phyloP scores from a whole-genome alignment of 805 yeast genomes.

The Candida coleopterorum region DNA sequence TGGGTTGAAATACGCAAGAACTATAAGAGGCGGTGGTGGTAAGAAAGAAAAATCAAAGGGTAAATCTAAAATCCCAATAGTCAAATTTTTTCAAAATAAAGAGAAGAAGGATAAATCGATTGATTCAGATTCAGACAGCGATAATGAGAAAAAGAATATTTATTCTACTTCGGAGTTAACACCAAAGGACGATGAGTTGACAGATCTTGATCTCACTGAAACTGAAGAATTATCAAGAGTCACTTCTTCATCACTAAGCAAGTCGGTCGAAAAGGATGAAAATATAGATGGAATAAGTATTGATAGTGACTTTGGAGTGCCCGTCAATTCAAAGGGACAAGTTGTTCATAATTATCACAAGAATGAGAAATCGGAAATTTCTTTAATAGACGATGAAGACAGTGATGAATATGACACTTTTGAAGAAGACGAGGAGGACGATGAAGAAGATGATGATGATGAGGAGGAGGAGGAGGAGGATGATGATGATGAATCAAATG shows the following conservation, averaged over 20 bases:
- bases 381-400: conserved; percentile 15
- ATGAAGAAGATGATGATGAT: conserved; percentile 15
- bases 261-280: neutral
- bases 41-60: conserved; percentile 3
- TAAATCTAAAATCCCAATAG: conserved; percentile 10
- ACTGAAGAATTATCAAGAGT: conserved; percentile 6
- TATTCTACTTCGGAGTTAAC: neutral
- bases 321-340: conserved; percentile 19
- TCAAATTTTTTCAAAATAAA: conserved; percentile 11
- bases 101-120: neutral
- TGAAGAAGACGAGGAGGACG: conserved; percentile 18
- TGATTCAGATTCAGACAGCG: conserved; percentile 8
- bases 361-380: conserved; percentile 16
- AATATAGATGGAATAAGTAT: conserved; percentile 20
- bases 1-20: conserved; percentile 3
- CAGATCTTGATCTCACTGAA: conserved; percentile 13
- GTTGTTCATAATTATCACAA: neutral
- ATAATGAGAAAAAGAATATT: neutral
- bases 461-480: conserved; percentile 21
- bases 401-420: conserved; percentile 16
- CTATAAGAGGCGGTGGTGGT: neutral
- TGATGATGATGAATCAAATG: conserved; percentile 28
- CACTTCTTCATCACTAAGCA: neutral
- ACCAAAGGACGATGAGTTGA: conserved; percentile 12
- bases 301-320: conserved; percentile 29